Evolutionary conservation across 225 moss, liverwort and hornwort species (phyloP).

Genomic region (Physcomitrellopsis africana): DNA sequence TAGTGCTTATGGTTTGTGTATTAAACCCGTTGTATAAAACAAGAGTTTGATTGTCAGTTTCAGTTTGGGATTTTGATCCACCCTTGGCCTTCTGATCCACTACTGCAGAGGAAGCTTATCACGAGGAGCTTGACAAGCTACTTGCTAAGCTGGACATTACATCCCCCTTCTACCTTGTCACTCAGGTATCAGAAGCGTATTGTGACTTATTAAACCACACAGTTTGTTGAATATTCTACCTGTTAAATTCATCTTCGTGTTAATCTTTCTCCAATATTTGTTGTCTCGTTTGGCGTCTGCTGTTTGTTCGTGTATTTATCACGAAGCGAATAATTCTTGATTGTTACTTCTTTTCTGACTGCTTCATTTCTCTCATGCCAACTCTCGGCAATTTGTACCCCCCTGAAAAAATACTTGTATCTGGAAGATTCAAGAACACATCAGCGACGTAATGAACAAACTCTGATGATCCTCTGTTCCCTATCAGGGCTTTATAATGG

Average conservation of each 20-base stretch:
- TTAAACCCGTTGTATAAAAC: too few species aligned
- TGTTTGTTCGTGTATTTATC: background rate
- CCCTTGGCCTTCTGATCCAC: conserved; percentile 88
- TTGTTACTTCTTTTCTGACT: background rate
- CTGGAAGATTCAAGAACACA: too few species aligned
- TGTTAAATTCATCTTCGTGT: background rate
- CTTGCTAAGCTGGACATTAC: conserved; percentile 75
- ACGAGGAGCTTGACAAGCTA: conserved; percentile 97
- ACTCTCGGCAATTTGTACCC: conserved; percentile 2
- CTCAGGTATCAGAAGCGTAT: conserved; percentile 58
- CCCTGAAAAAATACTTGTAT: background rate
- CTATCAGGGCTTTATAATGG: conserved; percentile 80
- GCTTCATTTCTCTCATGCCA: background rate
- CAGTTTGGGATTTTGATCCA: conserved; percentile 75
- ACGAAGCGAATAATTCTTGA: background rate
- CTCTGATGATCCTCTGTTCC: background rate
- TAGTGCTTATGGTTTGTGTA: background rate
- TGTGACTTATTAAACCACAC: background rate
- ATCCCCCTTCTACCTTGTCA: conserved; percentile 88
- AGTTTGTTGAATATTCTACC: background rate
- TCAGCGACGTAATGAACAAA: background rate
- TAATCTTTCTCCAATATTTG: background rate
- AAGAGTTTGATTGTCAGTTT: conserved; percentile 57
- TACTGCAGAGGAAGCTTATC: conserved; percentile 98
- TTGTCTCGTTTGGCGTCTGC: background rate